Base-by-base conservation (phyloP, 768 basidiomycete genomes). In the Rhodotorula sphaerocarpa region DNA sequence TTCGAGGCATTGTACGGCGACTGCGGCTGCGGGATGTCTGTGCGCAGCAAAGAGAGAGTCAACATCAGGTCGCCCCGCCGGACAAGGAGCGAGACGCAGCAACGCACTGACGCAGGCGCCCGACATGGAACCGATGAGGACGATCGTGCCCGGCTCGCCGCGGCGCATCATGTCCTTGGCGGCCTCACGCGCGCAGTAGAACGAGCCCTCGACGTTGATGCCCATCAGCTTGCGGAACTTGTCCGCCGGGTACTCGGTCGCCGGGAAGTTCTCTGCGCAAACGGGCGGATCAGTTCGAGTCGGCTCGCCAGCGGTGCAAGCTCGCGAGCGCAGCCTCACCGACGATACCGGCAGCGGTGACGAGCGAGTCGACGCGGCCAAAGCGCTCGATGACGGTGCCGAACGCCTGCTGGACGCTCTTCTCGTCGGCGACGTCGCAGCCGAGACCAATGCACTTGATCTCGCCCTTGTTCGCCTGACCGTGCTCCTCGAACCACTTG, bases 1-100 rank as follows among this genome's bases (percentile, higher is more conserved):
- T 92, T 96, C 25, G 90, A 92, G 14, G 88, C 87, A 75, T 96
- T 97, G 75, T 97, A 97, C 0, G 92, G 90, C 7, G 88, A 87
- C 80, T 97, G 93, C 41, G 52, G 52, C 39, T 53, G 52, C 18
- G 50, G 50, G 34, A 51, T 25, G 50, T 51, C 50, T 51, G 34
- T 7, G 10, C 23, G 4, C 6, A 27, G 15, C 21, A n/a, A 18
- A 15, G 30, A 2, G 48, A 50, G 48, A 1, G 6, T 20, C 20
- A 50, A 28, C 18, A 23, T 7, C 11, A 34, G 30, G 11, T 23
- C 18, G 30, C 20, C 28, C 3, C 28, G n/a, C 7, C 44, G 14
- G 25, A 16, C 15, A 5, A 28, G 25, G 14, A 47, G 25, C 16
- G 44, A 61, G 36, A 9, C 36, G 36, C 64, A 45, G 50, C 63